phyloP scores from a whole-genome alignment of 495 filamentous ascomycete genomes.

The Rhypophila decipiens region DNA sequence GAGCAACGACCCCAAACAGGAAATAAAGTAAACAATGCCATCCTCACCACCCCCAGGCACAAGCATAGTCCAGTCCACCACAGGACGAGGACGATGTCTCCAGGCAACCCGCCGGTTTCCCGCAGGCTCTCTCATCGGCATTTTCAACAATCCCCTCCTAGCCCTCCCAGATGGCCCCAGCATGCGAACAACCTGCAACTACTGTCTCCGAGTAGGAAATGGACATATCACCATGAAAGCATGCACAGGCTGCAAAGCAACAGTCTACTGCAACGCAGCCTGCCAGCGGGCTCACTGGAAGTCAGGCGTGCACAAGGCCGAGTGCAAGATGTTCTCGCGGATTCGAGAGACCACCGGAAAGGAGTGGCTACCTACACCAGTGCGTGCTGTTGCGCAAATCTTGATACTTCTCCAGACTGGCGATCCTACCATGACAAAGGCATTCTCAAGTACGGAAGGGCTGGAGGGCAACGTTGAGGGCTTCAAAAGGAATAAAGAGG shows the following conservation, averaged over 20 bases:
- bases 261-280: slow-evolving; percentile 44
- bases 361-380: slow-evolving; percentile 40
- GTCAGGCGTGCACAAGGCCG: slow-evolving; percentile 36
- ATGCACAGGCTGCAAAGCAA: slow-evolving; percentile 45
- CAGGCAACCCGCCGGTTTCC: slow-evolving; percentile 23
- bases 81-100: slow-evolving; percentile 30
- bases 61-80: background rate
- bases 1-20: background rate
- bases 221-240: slow-evolving; percentile 23
- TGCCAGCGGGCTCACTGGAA: slow-evolving; percentile 57
- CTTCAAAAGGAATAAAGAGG: slow-evolving; percentile 12
- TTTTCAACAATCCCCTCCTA: slow-evolving; percentile 32
- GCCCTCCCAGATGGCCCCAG: slow-evolving; percentile 34
- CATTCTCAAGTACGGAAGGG: slow-evolving; percentile 18
- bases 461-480: slow-evolving; percentile 33
- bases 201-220: slow-evolving; percentile 28
- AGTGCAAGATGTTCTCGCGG: slow-evolving; percentile 41
- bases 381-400: slow-evolving; percentile 39
- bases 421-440: slow-evolving; percentile 8
- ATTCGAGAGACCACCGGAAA: slow-evolving; percentile 14
- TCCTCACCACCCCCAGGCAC: background rate
- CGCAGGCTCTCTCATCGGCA: slow-evolving; percentile 35
- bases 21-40: background rate
- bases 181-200: slow-evolving; percentile 34
- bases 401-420: slow-evolving; percentile 24